phyloP scores from a whole-genome alignment of 257 asterid species.

The Plantago major region DNA sequence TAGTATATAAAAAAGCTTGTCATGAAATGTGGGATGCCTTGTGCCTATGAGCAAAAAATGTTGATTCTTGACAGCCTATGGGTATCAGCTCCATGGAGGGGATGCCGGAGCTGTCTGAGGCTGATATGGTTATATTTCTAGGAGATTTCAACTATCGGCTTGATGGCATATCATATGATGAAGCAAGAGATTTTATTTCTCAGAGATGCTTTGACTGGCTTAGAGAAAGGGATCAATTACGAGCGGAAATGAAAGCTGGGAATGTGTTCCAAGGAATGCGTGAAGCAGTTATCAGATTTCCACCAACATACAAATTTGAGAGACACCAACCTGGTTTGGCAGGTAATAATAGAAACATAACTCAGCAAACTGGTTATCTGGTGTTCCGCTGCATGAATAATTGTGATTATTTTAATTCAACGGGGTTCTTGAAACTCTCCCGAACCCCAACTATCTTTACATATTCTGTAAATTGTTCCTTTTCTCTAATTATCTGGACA shows the following conservation, averaged over 20 bases:
- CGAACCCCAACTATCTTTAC: conserved; percentile 1
- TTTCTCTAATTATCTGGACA: conserved; percentile 4
- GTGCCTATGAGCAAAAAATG: conserved; percentile 10
- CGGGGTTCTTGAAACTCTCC: background rate
- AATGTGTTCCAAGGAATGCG: conserved; percentile 98
- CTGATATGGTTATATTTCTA: conserved; percentile 90
- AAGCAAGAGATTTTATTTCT: conserved; percentile 93
- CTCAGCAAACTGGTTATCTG: background rate
- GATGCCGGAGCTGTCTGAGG: conserved; percentile 88
- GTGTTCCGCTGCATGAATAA: background rate
- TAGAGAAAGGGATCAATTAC: conserved; percentile 85
- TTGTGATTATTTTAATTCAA: conserved; percentile 8
- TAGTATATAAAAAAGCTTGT: conserved; percentile 5
- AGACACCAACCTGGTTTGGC: conserved; percentile 90
- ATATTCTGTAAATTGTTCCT: conserved; percentile 3
- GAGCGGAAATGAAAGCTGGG: conserved; percentile 87
- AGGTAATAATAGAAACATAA: conserved; percentile 39
- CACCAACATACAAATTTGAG: conserved; percentile 96
- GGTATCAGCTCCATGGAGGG: conserved; percentile 52
- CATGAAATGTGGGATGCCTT: conserved; percentile 7
- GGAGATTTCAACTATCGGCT: conserved; percentile 98
- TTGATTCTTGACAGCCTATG: conserved; percentile 37
- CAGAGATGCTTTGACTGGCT: conserved; percentile 99
- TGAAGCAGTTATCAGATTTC: conserved; percentile 84
- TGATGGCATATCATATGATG: conserved; percentile 84